Evolutionary conservation across 768 basidiomycete species (phyloP), one percentile per base, ranked within the genome.

Genomic region (Russula abietina): DNA sequence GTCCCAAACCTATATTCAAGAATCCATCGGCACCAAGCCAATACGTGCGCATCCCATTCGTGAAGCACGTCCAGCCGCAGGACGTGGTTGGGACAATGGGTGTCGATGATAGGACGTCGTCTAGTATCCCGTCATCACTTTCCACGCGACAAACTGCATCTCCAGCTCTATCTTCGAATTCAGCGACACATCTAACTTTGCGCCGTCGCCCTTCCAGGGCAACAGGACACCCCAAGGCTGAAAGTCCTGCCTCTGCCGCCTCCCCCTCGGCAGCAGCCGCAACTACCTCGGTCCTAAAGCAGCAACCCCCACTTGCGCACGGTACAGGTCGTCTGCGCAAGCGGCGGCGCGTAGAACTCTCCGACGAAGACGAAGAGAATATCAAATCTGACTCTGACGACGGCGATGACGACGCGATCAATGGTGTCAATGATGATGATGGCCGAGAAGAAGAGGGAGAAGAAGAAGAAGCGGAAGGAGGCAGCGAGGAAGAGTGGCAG

Each of bases 311-410:
- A 54, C 26, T 41, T 19, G 16, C 24, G 1, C 52, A 33, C 16
- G 43, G 32, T 26, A 5, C 10, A 24, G 28, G 19, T 49, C 62
- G 51, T 6, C 53, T 48, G 46, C 62, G 57, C 30, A 64, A 64
- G 32, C 62, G 62, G 46, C 57, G 38, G 48, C 62, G 62, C 19
- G 17, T 59, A 11, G 51, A 10, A 16, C 57, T 10, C 22, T 55
- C 36, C 63, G 60, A 73, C 64, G 58, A 67, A 66, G 58, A 68
- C 65, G 69, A 54, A 57, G 61, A 66, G 65, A 38, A 43, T 12
- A 55, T 61, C 63, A 60, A 59, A 62, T 64, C 65, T 41, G 55
- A 68, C 48, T 22, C 64, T 61, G 61, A 67, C 61, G 45, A 32
- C 19, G 19, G 57, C 14, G 56, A 36, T 19, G 24, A 55, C 14